phyloP scores from a whole-genome alignment of 805 yeast genomes.

The Saturnispora ahearnii region DNA sequence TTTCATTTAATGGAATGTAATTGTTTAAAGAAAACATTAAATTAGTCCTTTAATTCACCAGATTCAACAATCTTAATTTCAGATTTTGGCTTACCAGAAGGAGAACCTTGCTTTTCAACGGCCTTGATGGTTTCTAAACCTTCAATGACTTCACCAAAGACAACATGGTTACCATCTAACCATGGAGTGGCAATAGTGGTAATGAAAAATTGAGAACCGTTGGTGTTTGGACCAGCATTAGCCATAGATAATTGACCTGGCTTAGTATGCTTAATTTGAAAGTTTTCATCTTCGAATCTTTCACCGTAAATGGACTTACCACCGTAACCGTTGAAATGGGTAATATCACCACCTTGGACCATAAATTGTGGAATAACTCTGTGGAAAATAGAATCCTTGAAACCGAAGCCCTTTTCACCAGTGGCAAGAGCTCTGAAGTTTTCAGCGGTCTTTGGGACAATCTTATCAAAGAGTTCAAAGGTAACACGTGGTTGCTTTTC shows the following conservation, averaged over 20 bases:
- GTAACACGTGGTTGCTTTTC: conserved; percentile 46
- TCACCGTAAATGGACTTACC: conserved; percentile 82
- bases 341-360: conserved; percentile 93
- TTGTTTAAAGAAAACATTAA: not conserved
- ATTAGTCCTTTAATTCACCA: conserved; percentile 41
- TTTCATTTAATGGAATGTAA: not conserved
- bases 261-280: conserved; percentile 61
- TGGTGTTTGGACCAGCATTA: conserved; percentile 96
- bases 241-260: conserved; percentile 90
- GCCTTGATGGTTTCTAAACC: conserved; percentile 81
- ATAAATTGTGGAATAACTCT: conserved; percentile 93
- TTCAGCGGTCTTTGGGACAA: conserved; percentile 91
- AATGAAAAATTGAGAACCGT: conserved; percentile 95
- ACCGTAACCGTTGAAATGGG: conserved; percentile 80
- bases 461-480: conserved; percentile 83
- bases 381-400: conserved; percentile 82
- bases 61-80: conserved; percentile 45
- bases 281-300: conserved; percentile 72
- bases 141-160: conserved; percentile 84
- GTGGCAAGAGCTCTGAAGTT: conserved; percentile 90
- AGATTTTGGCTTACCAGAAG: conserved; percentile 38
- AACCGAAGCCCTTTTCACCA: conserved; percentile 88
- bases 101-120: conserved; percentile 57
- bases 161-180: conserved; percentile 93
- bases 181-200: conserved; percentile 82